Conservation (phyloP, 805 yeast genomes). For the Saturnispora halmiae region DNA sequence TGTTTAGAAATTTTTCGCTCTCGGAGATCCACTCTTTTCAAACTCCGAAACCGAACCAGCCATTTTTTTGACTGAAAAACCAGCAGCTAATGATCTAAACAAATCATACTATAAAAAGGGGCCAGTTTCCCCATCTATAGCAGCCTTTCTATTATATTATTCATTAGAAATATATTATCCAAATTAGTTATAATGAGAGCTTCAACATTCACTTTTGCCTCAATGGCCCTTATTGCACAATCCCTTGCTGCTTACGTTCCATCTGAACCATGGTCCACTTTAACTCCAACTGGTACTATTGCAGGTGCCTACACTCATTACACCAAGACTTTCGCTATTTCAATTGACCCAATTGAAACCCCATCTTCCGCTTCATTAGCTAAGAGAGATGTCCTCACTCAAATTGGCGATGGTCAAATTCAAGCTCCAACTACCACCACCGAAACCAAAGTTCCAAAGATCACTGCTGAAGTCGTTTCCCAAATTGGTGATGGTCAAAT, state of each 20-base stretch:
- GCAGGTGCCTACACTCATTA: conserved; percentile 44
- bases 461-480: conserved; percentile 30
- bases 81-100: conserved; percentile 6
- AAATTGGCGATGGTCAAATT: conserved; percentile 53
- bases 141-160: neutral
- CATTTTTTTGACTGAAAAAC: conserved; percentile 2
- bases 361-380: conserved; percentile 11
- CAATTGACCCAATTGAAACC: conserved; percentile 44
- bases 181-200: conserved; percentile 14
- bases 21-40: neutral
- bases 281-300: conserved; percentile 52
- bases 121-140: neutral
- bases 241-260: conserved; percentile 56
- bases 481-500: conserved; percentile 29
- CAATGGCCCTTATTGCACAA: conserved; percentile 36
- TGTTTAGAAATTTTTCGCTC: neutral
- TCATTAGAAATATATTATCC: too few relatives aligned
- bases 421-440: conserved; percentile 38
- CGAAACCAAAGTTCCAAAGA: conserved; percentile 22
- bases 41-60: conserved; percentile 6
- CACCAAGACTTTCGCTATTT: conserved; percentile 59
- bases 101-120: conserved; percentile 8
- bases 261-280: conserved; percentile 58
- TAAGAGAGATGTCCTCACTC: conserved; percentile 27
- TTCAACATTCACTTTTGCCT: conserved; percentile 21